Evolutionary conservation across 202 grass and related monocot species (phyloP).

Genomic region (Zizania palustris): DNA sequence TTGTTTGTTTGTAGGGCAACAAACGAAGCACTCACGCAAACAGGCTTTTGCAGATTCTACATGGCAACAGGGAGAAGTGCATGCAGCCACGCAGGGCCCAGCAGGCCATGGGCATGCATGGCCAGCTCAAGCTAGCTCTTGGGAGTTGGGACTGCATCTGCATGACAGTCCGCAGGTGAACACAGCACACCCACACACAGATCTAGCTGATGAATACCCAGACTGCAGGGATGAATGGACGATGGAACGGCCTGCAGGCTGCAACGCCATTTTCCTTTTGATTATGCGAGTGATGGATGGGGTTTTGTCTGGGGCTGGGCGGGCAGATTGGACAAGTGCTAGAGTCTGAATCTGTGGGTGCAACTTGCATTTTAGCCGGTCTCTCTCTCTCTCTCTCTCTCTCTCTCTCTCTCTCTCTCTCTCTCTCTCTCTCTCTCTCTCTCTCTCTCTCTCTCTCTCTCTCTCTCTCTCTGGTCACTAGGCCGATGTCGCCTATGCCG

Average conservation of each 20-base stretch:
- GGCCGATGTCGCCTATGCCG: too few species aligned
- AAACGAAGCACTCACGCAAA: neutral
- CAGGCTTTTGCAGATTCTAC: neutral
- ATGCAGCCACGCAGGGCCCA: neutral
- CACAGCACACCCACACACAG: neutral
- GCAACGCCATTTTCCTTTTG: neutral
- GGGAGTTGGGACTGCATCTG: neutral
- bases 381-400: too few species aligned
- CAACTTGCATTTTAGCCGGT: conserved; percentile 44
- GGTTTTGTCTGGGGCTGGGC: conserved; percentile 28
- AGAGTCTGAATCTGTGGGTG: conserved; percentile 54
- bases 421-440: too few species aligned
- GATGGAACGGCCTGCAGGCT: conserved; percentile 41
- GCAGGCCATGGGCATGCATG: conserved; percentile 23
- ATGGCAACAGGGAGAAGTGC: neutral
- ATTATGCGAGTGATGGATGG: conserved; percentile 23
- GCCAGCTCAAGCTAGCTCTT: conserved; percentile 42
- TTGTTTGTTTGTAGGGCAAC: conserved; percentile 22
- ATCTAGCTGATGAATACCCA: conserved; percentile 16
- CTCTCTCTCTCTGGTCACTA: too few species aligned
- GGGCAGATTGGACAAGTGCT: conserved; percentile 42
- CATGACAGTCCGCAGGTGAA: conserved; percentile 15
- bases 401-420: too few species aligned
- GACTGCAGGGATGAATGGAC: conserved; percentile 14
- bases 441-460: too few species aligned